A percentile compares a stretch with the other conserved stretches of the same genome.
Conservation (phyloP, 768 basidiomycete species). For the Coprinopsis marcescibilis region DNA sequence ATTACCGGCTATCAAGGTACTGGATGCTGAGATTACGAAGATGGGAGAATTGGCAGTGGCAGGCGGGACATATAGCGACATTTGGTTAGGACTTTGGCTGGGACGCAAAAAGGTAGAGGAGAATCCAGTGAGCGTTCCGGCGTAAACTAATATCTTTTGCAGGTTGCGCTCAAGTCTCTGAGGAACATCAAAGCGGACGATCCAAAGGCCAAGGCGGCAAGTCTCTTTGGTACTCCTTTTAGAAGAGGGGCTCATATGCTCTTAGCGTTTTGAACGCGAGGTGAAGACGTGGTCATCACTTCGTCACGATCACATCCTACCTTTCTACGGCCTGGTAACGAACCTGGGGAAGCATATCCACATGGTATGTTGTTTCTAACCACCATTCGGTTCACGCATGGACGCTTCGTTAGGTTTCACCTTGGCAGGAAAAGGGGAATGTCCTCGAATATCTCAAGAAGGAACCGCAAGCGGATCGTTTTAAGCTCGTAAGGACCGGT, state of each 20-base stretch:
- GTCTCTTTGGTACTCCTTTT: background rate
- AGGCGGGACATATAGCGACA: slow-evolving; percentile 49
- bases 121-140: background rate
- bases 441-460: slow-evolving; percentile 39
- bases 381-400: background rate
- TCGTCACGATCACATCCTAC: slow-evolving; percentile 44
- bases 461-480: slow-evolving; percentile 32
- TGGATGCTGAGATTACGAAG: slow-evolving; percentile 47
- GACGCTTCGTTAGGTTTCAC: slow-evolving; percentile 39
- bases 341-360: slow-evolving; percentile 45
- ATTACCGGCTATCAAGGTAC: slow-evolving; percentile 44
- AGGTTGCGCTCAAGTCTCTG: slow-evolving; percentile 57
- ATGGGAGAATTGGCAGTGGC: slow-evolving; percentile 34
- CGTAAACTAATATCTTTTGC: slow-evolving; percentile 1
- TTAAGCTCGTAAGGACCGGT: slow-evolving; percentile 33
- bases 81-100: slow-evolving; percentile 52
- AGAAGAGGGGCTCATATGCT: slow-evolving; percentile 3
- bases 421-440: slow-evolving; percentile 58
- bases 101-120: slow-evolving; percentile 41
- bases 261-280: slow-evolving; percentile 52
- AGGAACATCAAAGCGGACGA: slow-evolving; percentile 41
- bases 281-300: slow-evolving; percentile 49
- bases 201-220: slow-evolving; percentile 36
- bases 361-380: slow-evolving; percentile 28
- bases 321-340: slow-evolving; percentile 54